Percentiles rank a stretch among this genome's conserved stretches.
Conservation (phyloP, 441 rosid genomes). For the Gossypium davidsonii region DNA sequence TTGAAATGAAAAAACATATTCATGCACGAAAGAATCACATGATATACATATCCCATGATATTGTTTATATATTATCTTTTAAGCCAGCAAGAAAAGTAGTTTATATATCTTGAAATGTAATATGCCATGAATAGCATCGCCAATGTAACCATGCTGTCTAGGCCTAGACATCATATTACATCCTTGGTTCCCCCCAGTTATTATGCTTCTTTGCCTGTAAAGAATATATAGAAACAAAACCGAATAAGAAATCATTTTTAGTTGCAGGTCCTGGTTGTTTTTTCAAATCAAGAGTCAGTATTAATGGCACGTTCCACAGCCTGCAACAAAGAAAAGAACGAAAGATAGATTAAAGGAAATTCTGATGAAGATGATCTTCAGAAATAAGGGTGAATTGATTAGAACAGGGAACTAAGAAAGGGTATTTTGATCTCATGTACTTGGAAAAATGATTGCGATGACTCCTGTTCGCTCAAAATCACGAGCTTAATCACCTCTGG, state of each 20-base stretch:
- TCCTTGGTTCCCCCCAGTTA: neutral
- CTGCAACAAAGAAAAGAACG: conserved; percentile 19
- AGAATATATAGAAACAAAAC: neutral
- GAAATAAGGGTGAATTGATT: no score
- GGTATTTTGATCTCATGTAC: neutral
- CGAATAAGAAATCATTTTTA: neutral
- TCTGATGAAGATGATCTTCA: neutral
- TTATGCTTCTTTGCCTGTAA: neutral
- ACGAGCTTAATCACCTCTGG: neutral
- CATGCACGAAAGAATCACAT: neutral
- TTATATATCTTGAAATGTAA: neutral
- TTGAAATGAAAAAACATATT: neutral
- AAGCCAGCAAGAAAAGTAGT: neutral
- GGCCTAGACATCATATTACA: neutral
- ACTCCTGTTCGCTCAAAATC: conserved; percentile 23
- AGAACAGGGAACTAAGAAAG: neutral
- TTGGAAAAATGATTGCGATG: conserved; percentile 15
- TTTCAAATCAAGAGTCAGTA: conserved; percentile 8
- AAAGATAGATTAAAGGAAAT: neutral
- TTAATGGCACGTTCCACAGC: conserved; percentile 36
- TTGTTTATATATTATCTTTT: neutral
- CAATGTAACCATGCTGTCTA: neutral
- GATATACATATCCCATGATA: neutral
- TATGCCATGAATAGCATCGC: neutral
- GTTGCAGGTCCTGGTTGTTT: neutral